Evolutionary conservation across 768 basidiomycete genomes (phyloP).

Genomic region (Calocybe gangraenosa): DNA sequence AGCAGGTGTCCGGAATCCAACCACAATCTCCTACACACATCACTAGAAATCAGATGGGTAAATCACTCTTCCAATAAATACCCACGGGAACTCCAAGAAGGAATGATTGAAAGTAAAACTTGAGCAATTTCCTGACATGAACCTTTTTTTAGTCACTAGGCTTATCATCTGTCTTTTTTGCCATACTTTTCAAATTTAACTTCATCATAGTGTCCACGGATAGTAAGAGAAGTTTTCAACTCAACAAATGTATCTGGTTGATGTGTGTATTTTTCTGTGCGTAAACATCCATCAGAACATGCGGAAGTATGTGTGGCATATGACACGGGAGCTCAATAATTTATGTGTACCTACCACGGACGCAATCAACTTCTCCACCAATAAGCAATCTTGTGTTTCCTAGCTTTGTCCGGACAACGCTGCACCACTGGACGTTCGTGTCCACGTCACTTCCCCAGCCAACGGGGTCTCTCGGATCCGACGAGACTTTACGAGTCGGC

Average conservation of each 20-base stretch:
- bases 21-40: conserved; percentile 63
- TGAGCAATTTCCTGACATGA: conserved; percentile 71
- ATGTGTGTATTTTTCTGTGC: conserved; percentile 55
- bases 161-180: not conserved
- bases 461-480: conserved; percentile 25
- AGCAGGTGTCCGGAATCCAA: conserved; percentile 82
- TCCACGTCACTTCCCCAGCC: conserved; percentile 83
- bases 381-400: conserved; percentile 68
- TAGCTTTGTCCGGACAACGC: conserved; percentile 82
- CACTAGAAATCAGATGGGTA: not conserved
- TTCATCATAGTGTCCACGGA: conserved; percentile 62
- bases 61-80: conserved; percentile 7
- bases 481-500: conserved; percentile 24
- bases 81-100: conserved; percentile 86
- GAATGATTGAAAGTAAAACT: conserved; percentile 90
- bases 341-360: conserved; percentile 47
- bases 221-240: conserved; percentile 79
- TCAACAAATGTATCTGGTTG: conserved; percentile 73
- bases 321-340: conserved; percentile 15
- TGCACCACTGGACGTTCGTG: conserved; percentile 90
- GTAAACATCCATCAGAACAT: conserved; percentile 13
- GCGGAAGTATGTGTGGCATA: not conserved
- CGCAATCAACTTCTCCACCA: conserved; percentile 91
- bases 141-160: too few species aligned
- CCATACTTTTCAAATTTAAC: conserved; percentile 75